These are phyloP conservation scores for Leptographium procerum DNA, from an alignment of 2,329 filamentous ascomycete genomes.

Conservation along the genomic window DNA sequence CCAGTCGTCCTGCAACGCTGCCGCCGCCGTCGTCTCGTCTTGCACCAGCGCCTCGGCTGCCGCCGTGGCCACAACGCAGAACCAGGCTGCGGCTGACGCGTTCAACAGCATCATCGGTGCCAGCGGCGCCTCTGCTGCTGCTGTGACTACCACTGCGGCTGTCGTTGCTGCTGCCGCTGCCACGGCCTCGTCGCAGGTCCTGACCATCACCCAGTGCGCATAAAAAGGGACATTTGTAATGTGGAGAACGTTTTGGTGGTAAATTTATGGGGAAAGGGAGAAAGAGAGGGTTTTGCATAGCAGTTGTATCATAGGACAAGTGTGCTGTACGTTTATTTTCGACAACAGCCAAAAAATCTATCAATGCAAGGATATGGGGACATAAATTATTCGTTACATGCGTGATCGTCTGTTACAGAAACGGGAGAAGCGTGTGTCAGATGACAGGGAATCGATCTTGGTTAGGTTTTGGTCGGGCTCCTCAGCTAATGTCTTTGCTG, in stretches of 20 bases:
- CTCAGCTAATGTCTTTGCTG: no score
- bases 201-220: conserved; percentile 14
- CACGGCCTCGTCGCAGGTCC: conserved; percentile 9
- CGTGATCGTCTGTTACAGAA: no score
- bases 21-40: conserved; percentile 15
- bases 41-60: conserved; percentile 18
- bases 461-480: no score
- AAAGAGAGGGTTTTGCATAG: not conserved
- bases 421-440: no score
- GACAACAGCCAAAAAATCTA: no score
- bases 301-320: not conserved
- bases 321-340: not conserved
- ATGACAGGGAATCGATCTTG: no score
- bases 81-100: conserved; percentile 22
- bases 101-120: conserved; percentile 20
- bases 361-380: not conserved
- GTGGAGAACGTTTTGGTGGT: not conserved
- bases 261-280: not conserved
- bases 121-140: conserved; percentile 9
- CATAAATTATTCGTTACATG: not conserved
- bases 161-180: conserved; percentile 5
- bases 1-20: conserved; percentile 21
- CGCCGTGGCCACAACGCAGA: conserved; percentile 16
- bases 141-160: not conserved
- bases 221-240: not conserved